phyloP scores from a whole-genome alignment of 2,329 filamentous ascomycete species.

The Epicoccum nigrum region DNA sequence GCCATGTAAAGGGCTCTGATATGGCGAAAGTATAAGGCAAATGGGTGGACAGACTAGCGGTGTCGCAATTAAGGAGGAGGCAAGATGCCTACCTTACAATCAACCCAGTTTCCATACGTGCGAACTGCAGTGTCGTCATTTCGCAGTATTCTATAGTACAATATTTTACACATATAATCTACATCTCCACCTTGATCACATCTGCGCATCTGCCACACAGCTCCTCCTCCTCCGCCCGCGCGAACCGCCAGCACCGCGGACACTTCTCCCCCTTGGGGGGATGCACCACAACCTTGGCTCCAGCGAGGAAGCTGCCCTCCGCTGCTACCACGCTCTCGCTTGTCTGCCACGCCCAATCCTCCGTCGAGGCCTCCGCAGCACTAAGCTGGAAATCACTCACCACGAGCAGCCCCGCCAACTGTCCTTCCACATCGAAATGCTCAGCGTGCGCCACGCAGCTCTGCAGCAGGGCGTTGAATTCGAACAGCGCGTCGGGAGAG shows the following conservation, averaged over 20 bases:
- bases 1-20: too few species aligned
- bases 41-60: too few species aligned
- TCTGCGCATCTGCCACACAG: conserved; percentile 77
- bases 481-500: neutral
- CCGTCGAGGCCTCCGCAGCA: neutral
- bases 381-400: conserved; percentile 46
- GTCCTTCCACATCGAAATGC: conserved; percentile 17
- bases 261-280: conserved; percentile 71
- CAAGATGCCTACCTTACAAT: too few species aligned
- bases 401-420: conserved; percentile 52
- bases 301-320: conserved; percentile 18
- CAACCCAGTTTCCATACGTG: too few species aligned
- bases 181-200: conserved; percentile 55
- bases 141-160: neutral
- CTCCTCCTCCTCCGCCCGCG: conserved; percentile 67
- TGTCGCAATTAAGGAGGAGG: too few species aligned
- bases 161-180: neutral
- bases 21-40: too few species aligned
- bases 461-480: neutral
- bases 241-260: conserved; percentile 85
- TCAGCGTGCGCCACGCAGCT: conserved; percentile 8
- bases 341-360: conserved; percentile 17
- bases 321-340: conserved; percentile 36
- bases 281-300: conserved; percentile 39
- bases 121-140: too few species aligned